phyloP scores from a whole-genome alignment of 192 early-diverging fungal genomes.

The Fimicolochytrium jonesii region DNA sequence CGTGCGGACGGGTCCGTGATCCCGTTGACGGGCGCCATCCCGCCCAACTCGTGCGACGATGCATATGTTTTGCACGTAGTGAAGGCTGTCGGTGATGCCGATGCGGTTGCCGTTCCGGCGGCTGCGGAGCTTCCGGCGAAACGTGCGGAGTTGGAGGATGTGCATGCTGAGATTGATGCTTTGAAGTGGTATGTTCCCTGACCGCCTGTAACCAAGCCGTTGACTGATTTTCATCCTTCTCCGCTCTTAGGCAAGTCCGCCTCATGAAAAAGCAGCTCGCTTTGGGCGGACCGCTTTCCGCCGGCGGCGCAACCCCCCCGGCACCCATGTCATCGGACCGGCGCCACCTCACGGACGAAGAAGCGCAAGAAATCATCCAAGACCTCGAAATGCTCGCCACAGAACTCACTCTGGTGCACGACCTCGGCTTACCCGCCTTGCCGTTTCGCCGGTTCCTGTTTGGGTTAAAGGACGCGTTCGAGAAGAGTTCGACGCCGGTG shows the following conservation, averaged over 20 bases:
- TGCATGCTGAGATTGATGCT: constrained; percentile 12
- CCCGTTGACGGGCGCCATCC: background rate
- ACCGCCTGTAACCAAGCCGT: too few relatives aligned
- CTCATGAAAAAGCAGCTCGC: constrained; percentile 8
- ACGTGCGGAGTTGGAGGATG: constrained; percentile 6
- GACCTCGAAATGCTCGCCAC: constrained; percentile 10
- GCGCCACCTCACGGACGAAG: background rate
- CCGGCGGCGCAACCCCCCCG: background rate
- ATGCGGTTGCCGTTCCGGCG: background rate
- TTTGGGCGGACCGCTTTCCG: background rate
- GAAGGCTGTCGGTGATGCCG: background rate
- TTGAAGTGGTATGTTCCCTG: too few relatives aligned
- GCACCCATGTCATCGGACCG: background rate
- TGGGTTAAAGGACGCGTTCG: constrained; percentile 24
- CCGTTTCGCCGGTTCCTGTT: constrained; percentile 22
- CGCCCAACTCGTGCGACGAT: background rate
- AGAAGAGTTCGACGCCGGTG: constrained; percentile 11
- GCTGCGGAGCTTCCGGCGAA: too few relatives aligned
- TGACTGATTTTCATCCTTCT: too few relatives aligned
- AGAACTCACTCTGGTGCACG: constrained; percentile 4
- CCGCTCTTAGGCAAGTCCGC: constrained; percentile 7
- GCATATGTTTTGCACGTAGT: background rate
- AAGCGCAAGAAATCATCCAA: background rate
- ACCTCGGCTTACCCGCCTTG: background rate
- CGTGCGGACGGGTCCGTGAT: background rate